Evolutionary conservation across 495 filamentous ascomycete species (phyloP).

Genomic region (Neurospora terricola): DNA sequence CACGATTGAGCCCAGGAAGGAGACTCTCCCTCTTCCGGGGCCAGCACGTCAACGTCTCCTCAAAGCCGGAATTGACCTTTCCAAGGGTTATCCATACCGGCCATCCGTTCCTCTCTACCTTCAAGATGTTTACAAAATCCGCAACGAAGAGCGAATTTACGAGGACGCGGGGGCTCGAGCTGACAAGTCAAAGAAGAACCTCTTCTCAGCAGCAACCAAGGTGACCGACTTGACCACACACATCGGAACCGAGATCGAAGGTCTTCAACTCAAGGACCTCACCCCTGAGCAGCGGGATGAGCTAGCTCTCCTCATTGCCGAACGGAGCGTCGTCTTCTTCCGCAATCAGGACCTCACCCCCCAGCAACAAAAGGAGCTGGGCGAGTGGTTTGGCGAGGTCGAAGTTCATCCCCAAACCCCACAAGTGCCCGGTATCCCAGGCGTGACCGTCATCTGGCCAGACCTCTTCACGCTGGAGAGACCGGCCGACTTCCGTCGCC

Average conservation of each 20-base stretch:
- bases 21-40: slow-evolving; percentile 48
- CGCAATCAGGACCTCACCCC: slow-evolving; percentile 61
- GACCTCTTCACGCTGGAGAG: slow-evolving; percentile 48
- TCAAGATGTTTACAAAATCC: slow-evolving; percentile 56
- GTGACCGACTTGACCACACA: slow-evolving; percentile 55
- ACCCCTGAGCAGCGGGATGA: slow-evolving; percentile 60
- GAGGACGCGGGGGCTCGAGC: slow-evolving; percentile 54
- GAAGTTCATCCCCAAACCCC: slow-evolving; percentile 63
- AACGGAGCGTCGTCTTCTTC: slow-evolving; percentile 69
- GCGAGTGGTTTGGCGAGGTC: slow-evolving; percentile 55
- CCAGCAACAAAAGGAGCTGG: slow-evolving; percentile 57
- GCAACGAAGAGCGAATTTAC: slow-evolving; percentile 46
- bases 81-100: slow-evolving; percentile 56
- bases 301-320: slow-evolving; percentile 59
- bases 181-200: slow-evolving; percentile 55
- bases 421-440: slow-evolving; percentile 56
- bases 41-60: slow-evolving; percentile 45
- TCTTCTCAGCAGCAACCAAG: slow-evolving; percentile 54
- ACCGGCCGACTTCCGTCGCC: slow-evolving; percentile 48
- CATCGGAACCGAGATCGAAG: slow-evolving; percentile 65
- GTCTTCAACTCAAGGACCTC: slow-evolving; percentile 58
- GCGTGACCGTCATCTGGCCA: slow-evolving; percentile 60
- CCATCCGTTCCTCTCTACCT: slow-evolving; percentile 54
- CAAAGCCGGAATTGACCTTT: slow-evolving; percentile 55
- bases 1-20: slow-evolving; percentile 49